Base-by-base conservation (phyloP, 805 yeast genomes). In the Candida sphagnicola region DNA sequence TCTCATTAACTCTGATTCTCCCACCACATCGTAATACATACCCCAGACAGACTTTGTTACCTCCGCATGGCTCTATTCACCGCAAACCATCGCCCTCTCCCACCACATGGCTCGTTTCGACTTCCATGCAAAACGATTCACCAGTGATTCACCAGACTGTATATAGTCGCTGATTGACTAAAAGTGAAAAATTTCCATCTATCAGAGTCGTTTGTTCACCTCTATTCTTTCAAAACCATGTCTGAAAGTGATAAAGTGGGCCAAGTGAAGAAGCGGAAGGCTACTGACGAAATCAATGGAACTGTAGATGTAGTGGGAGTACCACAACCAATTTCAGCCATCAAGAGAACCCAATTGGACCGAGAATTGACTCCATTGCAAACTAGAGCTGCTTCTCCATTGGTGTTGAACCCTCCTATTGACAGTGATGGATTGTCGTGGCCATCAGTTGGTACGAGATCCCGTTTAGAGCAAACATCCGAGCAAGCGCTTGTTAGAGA, bases 401-500 rank as follows among this genome's bases (percentile, higher is more conserved):
- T 81, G 57, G 85, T 95, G 2, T 59, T 84, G 38, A 81, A 79
- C 46, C 90, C 96, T 0, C 93, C 96, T 14, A 82, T 89, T 24
- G 96, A 88, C 54, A 79, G 75, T 31, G 96, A 87, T 61, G 96
- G 96, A 0, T 74, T 91, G 34, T 87, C 96, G 31, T 91, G 96
- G 96, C 98, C 97, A 13, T 80, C 90, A 13, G 51, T 72, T 3
- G 98, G 98, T 6, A 91, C 99, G 5, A 69, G 95, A 40, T 61
- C 58, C 19, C 71, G 98, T 39, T 74, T 87, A 12, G 88, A 82
- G 42, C 85, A 85, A 43, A 67, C 78, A 2, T 71, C 71, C 3
- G 86, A 78, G 33, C 88, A 84, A 49, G 78, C 80, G 10, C 54
- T 61, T 37, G 80, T 74, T 2, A 75, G 97, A 45, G 86, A 85